Percentiles rank a stretch among this genome's conserved stretches.
Conservation (phyloP, 495 filamentous ascomycete genomes). For the Tuber brumale region DNA sequence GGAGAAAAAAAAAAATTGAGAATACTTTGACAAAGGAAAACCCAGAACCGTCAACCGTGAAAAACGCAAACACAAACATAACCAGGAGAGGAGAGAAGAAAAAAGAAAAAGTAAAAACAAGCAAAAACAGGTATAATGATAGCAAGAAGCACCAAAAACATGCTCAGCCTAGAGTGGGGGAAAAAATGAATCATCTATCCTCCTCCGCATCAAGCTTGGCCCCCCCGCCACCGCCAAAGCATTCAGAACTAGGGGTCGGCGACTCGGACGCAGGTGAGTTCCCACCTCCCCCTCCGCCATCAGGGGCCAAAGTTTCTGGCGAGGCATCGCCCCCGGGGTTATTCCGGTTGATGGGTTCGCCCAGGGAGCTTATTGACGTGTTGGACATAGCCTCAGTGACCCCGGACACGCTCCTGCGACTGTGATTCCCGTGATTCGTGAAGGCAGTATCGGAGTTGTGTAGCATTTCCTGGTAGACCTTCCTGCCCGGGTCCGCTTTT, state of each 20-base stretch:
- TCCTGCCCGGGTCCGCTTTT: slow-evolving; percentile 65
- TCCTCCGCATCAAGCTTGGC: neutral
- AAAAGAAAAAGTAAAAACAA: neutral
- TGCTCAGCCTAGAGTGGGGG: neutral
- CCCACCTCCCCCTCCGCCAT: neutral
- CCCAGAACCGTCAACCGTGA: neutral
- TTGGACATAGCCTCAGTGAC: slow-evolving; percentile 32
- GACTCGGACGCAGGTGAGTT: slow-evolving; percentile 29
- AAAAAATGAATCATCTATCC: neutral
- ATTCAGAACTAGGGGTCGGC: slow-evolving; percentile 27
- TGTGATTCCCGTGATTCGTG: slow-evolving; percentile 36
- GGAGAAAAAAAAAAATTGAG: neutral
- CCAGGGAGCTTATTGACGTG: slow-evolving; percentile 29
- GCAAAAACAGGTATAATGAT: neutral
- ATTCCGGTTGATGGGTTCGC: slow-evolving; percentile 4
- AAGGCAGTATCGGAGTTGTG: slow-evolving; percentile 42
- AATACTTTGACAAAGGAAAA: neutral
- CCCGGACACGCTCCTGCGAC: slow-evolving; percentile 26
- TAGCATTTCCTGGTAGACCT: slow-evolving; percentile 74
- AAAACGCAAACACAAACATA: neutral
- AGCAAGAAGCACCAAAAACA: neutral
- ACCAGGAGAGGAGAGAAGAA: neutral
- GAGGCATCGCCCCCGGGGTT: slow-evolving; percentile 25
- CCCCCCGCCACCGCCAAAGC: neutral
- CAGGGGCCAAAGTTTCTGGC: slow-evolving; percentile 21